Base-by-base conservation (phyloP, 495 filamentous ascomycete species). In the Daldinia vernicosa region DNA sequence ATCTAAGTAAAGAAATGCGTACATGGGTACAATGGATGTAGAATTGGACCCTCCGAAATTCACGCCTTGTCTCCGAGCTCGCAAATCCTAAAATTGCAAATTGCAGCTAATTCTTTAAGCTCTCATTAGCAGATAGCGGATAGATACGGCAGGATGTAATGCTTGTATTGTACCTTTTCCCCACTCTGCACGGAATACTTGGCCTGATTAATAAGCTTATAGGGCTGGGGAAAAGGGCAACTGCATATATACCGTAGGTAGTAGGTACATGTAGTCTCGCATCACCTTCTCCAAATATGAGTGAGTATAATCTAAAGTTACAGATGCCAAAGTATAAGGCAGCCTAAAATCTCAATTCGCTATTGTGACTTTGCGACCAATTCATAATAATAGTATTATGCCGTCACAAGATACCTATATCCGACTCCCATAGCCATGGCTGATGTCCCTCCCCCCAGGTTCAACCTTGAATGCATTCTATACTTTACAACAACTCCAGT, bases 401-500 rank as follows among this genome's bases (percentile, higher is more conserved):
- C 47, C 37, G 52, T 33, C 28, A 53, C 35, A 61, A 60, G 64
- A 70, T 65, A n/a, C n/a, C n/a, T n/a, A 53, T 43, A 45, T 52
- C 67, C 27, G 56, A 70, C 60, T 70, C 61, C 61, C 22, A 60
- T 35, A 35, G 60, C 60, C 60, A n/a, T 67, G 53, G 43, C 24
- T 45, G 47, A 54, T 24, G 19, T 24, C 30, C 19, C 37, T 35
- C 39, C 30, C 19, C 37, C 45, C 39, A 40, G 9, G 26, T 63
- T 28, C 32, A 61, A 30, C 60, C 61, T 22, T 39, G 22, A 66
- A 70, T 70, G 68, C 68, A 70, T 70, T 71, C 69, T 71, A 66
- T 66, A 71, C 39, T 55, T 19, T 60, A 61, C 63, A 53, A 17
- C 51, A 33, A 60, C 62, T 56, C 43, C 62, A 57, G 33, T 71